Base-by-base conservation (phyloP, 139 green algal species). In the Zygnema circumcarinatum region DNA sequence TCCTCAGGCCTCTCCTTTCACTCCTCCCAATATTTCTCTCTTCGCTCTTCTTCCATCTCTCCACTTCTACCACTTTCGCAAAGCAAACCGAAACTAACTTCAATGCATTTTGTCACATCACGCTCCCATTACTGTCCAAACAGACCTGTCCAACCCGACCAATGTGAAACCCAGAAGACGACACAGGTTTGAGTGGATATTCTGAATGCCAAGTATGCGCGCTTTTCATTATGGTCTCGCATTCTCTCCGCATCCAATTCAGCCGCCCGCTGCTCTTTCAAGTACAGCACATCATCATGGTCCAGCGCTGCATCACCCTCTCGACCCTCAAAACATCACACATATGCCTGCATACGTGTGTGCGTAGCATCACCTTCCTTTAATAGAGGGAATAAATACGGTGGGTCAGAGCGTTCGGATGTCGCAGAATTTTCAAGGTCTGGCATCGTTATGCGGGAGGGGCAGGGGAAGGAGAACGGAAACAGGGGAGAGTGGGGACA, bases 131-230 rank as follows among this genome's bases (percentile, higher is more conserved):
- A 62, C 47, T 25, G 7, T 62, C 16, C 47, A 62, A 62, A 62
- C 16, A 62, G 16, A 62, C 7, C n/a, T n/a, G 47, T 62, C 7
- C 7, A 62, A 62, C 16, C 7, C 16, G 16, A 62, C 47, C 47
- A 62, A 25, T 25, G 16, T 62, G 47, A 62, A 62, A 62, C 7
- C 7, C 7, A 62, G 7, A 16, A 62, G 16, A 62, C 7, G 47
- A 62, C 7, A 62, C 7, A 62, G 47, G 47, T 62, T 16, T 7
- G 47, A 62, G 35, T 40, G 80, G 42, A 52, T 86, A 86, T 86
- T 69, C 76, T 88, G 2, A 88, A 88, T 40, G 83, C 83, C 36
- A 76, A 74, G n/a, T 87, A 88, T 2, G 83, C 83, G n/a, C 83
- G 39, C 31, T 88, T 88, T 62, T 88, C 83, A 11, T 74, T 54